These are phyloP conservation scores for Botryotinia narcissicola DNA, from an alignment of 2,329 filamentous ascomycete genomes.

Conservation along the genomic window DNA sequence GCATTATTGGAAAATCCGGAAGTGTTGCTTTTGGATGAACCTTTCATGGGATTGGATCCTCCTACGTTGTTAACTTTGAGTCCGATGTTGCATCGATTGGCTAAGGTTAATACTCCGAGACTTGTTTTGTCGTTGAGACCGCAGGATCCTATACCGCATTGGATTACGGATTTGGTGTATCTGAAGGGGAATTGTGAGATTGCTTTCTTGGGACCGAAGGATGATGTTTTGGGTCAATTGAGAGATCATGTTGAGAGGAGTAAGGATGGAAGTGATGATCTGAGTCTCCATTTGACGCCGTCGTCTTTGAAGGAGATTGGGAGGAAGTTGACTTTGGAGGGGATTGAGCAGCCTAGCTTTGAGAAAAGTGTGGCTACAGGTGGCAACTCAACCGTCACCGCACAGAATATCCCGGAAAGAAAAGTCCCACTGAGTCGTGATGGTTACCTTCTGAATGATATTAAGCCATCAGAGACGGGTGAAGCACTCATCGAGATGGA, in stretches of 20 bases:
- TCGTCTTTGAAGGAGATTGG: slow-evolving; percentile 35
- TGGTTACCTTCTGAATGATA: slow-evolving; percentile 30
- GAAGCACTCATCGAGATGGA: slow-evolving; percentile 83
- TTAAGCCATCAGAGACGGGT: slow-evolving; percentile 43
- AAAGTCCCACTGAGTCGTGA: slow-evolving; percentile 24
- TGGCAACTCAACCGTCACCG: background rate
- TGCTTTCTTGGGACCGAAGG: slow-evolving; percentile 62
- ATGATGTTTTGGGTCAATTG: slow-evolving; percentile 57
- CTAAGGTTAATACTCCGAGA: slow-evolving; percentile 63
- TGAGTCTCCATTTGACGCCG: slow-evolving; percentile 26
- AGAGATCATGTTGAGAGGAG: slow-evolving; percentile 46
- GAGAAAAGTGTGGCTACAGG: background rate
- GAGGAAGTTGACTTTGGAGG: slow-evolving; percentile 31
- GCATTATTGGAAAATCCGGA: slow-evolving; percentile 77
- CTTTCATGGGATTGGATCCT: slow-evolving; percentile 94
- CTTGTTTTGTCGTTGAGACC: slow-evolving; percentile 76
- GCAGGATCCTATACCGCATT: slow-evolving; percentile 83
- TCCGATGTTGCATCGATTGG: slow-evolving; percentile 65
- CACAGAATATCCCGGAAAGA: background rate
- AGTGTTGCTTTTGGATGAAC: slow-evolving; percentile 83
- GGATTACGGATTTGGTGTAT: slow-evolving; percentile 83
- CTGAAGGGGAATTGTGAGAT: slow-evolving; percentile 66
- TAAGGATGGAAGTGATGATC: slow-evolving; percentile 16
- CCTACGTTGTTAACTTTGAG: slow-evolving; percentile 72
- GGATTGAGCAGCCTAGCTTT: slow-evolving; percentile 28